Evolutionary conservation across 1,284 basidiomycete species (phyloP), one percentile per base, ranked within the genome.

Genomic region (Retiboletus flavoniger): DNA sequence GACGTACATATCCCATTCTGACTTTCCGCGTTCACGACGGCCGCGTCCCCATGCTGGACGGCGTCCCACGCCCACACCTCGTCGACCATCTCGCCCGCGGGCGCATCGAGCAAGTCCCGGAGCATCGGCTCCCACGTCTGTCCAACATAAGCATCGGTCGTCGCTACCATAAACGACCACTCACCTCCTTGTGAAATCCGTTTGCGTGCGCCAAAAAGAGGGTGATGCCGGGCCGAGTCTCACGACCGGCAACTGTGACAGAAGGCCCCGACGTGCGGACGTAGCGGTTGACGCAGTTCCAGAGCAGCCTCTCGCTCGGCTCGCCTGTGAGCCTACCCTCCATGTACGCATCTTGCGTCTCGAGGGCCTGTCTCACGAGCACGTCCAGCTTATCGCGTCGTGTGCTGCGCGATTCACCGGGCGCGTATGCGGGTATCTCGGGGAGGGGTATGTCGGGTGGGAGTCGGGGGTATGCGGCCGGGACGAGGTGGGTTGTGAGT

Each of bases 11-110:
- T 67, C 24, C 81, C 78, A 36, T 78, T 79, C 2, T 88, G 71
- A 19, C 72, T 71, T 0, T 74, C 70, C 0, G 72, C 74, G 58
- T 93, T 95, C 49, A 93, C 55, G 19, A 88, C 69, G 1, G 78
- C 83, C 14, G 87, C 80, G 53, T 92, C 91, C 0, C 89, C 91
- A 53, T 93, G 89, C 57, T 91, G 84, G 3, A 85, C 77, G 39
- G 85, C 79, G 60, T 95, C 93, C 72, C 90, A 82, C 1, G 81
- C 71, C 90, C 90, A 94, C 14, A 93, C 76, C 65, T 95, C 91
- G 61, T 89, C 83, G 16, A 95, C 69, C 45, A 57, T 44, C 66
- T 54, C 32, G 28, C 55, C 42, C 50, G 53, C 21, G 61, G 74
- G 64, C 1, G 71, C 74, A 19, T 73, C 67, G 0, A 85, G 67